Evolutionary conservation across 139 green algal genomes (phyloP).

Genomic region (Micromonas pusilla): DNA sequence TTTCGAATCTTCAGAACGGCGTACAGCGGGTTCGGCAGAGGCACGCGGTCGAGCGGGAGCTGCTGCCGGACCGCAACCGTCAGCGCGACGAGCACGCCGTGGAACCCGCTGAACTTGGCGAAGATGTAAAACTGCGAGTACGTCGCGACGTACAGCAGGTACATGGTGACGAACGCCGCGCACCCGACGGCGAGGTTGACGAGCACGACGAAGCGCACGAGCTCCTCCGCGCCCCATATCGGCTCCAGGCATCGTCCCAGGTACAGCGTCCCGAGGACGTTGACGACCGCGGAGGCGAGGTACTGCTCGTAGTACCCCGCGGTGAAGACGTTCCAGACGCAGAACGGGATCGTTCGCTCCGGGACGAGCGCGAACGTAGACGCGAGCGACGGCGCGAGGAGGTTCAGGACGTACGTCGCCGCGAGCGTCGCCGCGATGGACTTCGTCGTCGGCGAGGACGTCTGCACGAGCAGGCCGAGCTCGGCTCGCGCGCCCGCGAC

Average conservation of each 20-base stretch:
- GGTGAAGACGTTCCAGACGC: slow-evolving; percentile 9
- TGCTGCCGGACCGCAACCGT: slow-evolving; percentile 12
- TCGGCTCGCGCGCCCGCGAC: background rate
- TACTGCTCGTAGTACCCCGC: slow-evolving; percentile 17
- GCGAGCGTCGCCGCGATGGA: background rate
- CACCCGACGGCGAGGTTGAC: slow-evolving; percentile 3
- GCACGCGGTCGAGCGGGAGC: slow-evolving; percentile 16
- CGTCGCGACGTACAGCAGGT: slow-evolving; percentile 23
- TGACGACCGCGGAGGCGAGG: slow-evolving; percentile 33
- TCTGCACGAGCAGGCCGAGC: background rate
- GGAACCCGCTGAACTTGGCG: slow-evolving; percentile 24
- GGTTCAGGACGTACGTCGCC: background rate
- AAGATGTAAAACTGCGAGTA: slow-evolving; percentile 25
- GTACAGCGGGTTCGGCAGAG: background rate
- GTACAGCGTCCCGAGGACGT: slow-evolving; percentile 12
- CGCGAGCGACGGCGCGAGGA: background rate
- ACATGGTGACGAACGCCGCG: slow-evolving; percentile 20
- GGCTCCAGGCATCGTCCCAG: slow-evolving; percentile 22
- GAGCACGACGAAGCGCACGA: slow-evolving; percentile 17
- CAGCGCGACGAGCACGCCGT: slow-evolving; percentile 26
- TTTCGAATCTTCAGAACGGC: background rate
- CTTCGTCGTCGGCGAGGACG: background rate
- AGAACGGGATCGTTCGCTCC: background rate
- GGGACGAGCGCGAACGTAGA: background rate
- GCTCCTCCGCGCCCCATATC: slow-evolving; percentile 17